phyloP scores from a whole-genome alignment of 2,329 filamentous ascomycete species.

The Nectriaceae sp. region DNA sequence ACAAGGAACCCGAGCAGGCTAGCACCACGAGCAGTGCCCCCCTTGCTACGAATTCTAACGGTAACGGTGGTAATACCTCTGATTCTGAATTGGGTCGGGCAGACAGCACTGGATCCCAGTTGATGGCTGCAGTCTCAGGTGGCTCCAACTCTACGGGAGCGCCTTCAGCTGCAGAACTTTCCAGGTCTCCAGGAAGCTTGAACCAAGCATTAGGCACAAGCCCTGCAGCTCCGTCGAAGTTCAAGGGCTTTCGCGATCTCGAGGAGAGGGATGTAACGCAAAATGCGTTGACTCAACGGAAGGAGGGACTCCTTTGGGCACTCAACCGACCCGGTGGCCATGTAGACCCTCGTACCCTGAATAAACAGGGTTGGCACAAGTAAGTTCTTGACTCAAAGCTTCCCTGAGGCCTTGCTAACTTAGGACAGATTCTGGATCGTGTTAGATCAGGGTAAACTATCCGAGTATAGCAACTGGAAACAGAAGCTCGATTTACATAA shows the following conservation, averaged over 20 bases:
- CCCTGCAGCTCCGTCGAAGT: constrained; percentile 60
- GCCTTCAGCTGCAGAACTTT: constrained; percentile 44
- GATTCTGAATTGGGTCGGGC: constrained; percentile 72
- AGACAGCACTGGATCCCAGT: constrained; percentile 72
- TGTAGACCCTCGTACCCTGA: constrained; percentile 90
- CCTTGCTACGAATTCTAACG: constrained; percentile 40
- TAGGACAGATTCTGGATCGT: constrained; percentile 92
- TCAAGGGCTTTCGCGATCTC: constrained; percentile 90
- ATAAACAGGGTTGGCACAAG: constrained; percentile 99
- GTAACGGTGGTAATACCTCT: constrained; percentile 51
- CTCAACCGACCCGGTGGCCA: constrained; percentile 90
- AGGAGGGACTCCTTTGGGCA: constrained; percentile 94
- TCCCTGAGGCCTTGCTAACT: constrained; percentile 13
- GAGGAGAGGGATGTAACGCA: constrained; percentile 76
- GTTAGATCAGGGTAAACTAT: constrained; percentile 91
- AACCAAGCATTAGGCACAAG: constrained; percentile 48
- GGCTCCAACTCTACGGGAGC: constrained; percentile 37
- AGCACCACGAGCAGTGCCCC: constrained; percentile 41
- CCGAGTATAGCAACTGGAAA: constrained; percentile 99
- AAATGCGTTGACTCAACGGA: constrained; percentile 64
- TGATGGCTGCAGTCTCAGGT: constrained; percentile 54
- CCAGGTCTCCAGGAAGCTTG: constrained; percentile 59
- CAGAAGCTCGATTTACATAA: constrained; percentile 95
- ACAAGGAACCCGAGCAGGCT: constrained; percentile 68
- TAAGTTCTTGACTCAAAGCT: constrained; percentile 48